These are phyloP conservation scores for Cylindrotheca closterium DNA, from an alignment of 108 stramenopile species.

Conservation along the genomic window DNA sequence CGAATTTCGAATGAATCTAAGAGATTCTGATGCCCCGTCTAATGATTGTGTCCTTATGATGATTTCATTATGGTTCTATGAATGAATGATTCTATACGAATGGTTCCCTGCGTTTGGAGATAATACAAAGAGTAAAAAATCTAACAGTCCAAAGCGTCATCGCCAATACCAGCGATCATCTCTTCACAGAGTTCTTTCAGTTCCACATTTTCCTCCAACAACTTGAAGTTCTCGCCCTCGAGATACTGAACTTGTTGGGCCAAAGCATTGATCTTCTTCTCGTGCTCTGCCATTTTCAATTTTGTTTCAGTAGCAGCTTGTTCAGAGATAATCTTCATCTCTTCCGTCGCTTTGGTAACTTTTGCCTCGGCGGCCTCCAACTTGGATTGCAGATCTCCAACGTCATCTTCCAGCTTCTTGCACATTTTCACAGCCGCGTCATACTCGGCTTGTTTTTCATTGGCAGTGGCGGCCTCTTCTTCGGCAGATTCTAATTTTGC, in stretches of 20 bases:
- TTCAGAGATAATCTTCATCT: slow-evolving; percentile 8
- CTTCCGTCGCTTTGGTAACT: slow-evolving; percentile 4
- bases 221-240: not conserved
- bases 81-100: no score
- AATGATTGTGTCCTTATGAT: no score
- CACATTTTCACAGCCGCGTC: slow-evolving; percentile 7
- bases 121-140: no score
- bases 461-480: slow-evolving; percentile 4
- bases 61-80: no score
- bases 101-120: no score
- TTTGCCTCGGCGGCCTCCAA: not conserved
- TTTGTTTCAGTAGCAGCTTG: slow-evolving; percentile 1
- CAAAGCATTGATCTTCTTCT: not conserved
- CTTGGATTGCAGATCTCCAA: not conserved
- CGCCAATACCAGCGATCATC: not conserved
- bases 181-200: slow-evolving; percentile 9
- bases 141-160: not conserved
- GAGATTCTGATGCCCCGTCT: no score
- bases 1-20: no score
- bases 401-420: slow-evolving; percentile 6
- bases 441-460: not conserved
- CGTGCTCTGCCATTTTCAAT: not conserved
- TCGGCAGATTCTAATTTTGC: not conserved
- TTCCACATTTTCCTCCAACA: slow-evolving; percentile 13
- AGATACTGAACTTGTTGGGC: not conserved